Conservation (phyloP, 2,329 filamentous ascomycete genomes). For the Cylindrodendrum hubeiense region DNA sequence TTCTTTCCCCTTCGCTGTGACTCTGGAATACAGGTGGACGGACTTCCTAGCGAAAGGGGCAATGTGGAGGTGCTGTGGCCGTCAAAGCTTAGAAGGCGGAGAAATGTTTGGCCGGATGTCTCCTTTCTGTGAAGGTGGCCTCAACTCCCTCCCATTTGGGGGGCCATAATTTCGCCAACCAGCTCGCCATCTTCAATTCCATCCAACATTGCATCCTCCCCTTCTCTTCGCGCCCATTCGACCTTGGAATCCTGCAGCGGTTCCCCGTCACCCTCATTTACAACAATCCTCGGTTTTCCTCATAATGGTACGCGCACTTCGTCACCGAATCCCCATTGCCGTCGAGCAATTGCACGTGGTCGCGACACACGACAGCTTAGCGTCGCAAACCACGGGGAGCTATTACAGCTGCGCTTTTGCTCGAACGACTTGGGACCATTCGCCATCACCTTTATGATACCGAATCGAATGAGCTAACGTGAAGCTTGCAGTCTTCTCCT, state of each 20-base stretch:
- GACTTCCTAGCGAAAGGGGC: constrained; percentile 2
- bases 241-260: constrained; percentile 50
- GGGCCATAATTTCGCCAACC: constrained; percentile 46
- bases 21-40: constrained; percentile 1
- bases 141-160: constrained; percentile 51
- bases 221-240: constrained; percentile 41
- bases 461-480: constrained; percentile 16
- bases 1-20: neutral
- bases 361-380: constrained; percentile 35
- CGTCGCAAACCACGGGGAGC: constrained; percentile 33
- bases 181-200: constrained; percentile 41
- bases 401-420: constrained; percentile 26
- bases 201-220: constrained; percentile 38
- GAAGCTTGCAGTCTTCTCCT: constrained; percentile 64
- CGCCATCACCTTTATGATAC: constrained; percentile 2
- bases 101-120: constrained; percentile 48
- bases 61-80: neutral
- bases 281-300: constrained; percentile 30
- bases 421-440: constrained; percentile 5
- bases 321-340: neutral
- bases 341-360: constrained; percentile 36
- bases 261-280: constrained; percentile 44
- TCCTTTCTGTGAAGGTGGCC: constrained; percentile 59
- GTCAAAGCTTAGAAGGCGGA: constrained; percentile 42
- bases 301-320: constrained; percentile 48